Base-by-base conservation (phyloP, 2,329 filamentous ascomycete species). In the Pseudocercospora vitis region DNA sequence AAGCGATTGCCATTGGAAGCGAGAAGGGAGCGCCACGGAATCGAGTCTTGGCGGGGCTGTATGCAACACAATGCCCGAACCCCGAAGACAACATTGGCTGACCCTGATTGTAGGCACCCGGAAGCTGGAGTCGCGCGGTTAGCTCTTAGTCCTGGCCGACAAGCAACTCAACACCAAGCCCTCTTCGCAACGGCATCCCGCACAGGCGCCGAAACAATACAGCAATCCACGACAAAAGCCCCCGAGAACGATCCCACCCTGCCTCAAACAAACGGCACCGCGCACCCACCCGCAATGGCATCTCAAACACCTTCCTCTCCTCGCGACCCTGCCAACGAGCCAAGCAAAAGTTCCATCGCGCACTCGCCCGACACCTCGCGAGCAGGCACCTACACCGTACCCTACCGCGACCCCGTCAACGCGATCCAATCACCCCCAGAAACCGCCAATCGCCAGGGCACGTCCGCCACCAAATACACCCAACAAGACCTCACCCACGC, bases 401-500 rank as follows among this genome's bases (percentile, higher is more conserved):
- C 65, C 2, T 63, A 61, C 47, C 53, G 56, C 35, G 55, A 61
- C 11, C 67, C 62, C 23, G 48, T 49, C 5, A 68, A 64, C 16
- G 73, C 71, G 9, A 70, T 68, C 11, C 61, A 67, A 2, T 71
- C 68, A 9, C 73, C 74, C 14, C 71, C 72, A 4, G 48, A 48
- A 7, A 65, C 68, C 11, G 50, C 46, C 37, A 42, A 42, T 31
- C 59, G 69, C 24, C 48, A 65, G 52, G 75, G 76, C 50, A 78
- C 76, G 4, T 73, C 72, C 11, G 62, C 67, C 12, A 71, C 71
- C 4, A 68, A 70, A 21, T 74, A 68, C 60, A 70, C 69, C 46
- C 73, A 74, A 44, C 75, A 78, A 62, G 50, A 63, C 26, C 57
- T 63, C 11, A 78, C 76, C 3, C 75, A 77, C 60, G 76, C 76